A percentile compares a stretch with the other conserved stretches of the same genome.
Conservation (phyloP, 169 alveolate species). For the Plasmodium billcollinsi region DNA sequence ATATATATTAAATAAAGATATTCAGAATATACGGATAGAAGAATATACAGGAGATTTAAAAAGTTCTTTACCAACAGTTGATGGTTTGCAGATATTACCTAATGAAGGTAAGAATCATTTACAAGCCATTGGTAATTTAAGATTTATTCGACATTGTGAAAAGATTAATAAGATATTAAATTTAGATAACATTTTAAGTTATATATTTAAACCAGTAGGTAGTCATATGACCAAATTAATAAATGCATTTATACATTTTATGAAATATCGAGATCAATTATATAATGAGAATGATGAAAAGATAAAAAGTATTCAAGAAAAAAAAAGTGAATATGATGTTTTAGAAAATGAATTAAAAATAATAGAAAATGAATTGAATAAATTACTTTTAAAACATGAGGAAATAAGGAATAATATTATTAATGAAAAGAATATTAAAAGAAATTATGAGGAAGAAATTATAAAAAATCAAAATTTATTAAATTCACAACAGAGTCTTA, state of each 20-base stretch:
- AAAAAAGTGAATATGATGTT: constrained; percentile 20
- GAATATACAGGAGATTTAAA: constrained; percentile 74
- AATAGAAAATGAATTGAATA: constrained; percentile 22
- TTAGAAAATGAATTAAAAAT: constrained; percentile 39
- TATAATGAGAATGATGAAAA: constrained; percentile 56
- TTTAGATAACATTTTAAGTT: constrained; percentile 55
- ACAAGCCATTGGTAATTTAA: constrained; percentile 74
- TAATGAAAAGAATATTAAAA: constrained; percentile 58
- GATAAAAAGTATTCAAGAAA: constrained; percentile 36
- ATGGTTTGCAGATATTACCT: constrained; percentile 56
- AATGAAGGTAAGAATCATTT: constrained; percentile 76
- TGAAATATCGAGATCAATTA: constrained; percentile 59
- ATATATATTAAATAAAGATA: constrained; percentile 73
- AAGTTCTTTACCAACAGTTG: constrained; percentile 73
- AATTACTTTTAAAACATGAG: constrained; percentile 29
- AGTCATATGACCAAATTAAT: constrained; percentile 63
- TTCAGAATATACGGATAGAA: constrained; percentile 68
- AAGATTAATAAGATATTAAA: constrained; percentile 43
- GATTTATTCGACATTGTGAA: constrained; percentile 73
- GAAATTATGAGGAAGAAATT: constrained; percentile 76
- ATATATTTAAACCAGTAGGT: constrained; percentile 70
- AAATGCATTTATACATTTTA: constrained; percentile 64
- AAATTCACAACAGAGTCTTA: constrained; percentile 57
- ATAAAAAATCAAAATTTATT: constrained; percentile 56
- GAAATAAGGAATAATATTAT: constrained; percentile 44